These are phyloP conservation scores for Hypericum perforatum DNA, from an alignment of 345 rosid genomes.

Conservation along the genomic window DNA sequence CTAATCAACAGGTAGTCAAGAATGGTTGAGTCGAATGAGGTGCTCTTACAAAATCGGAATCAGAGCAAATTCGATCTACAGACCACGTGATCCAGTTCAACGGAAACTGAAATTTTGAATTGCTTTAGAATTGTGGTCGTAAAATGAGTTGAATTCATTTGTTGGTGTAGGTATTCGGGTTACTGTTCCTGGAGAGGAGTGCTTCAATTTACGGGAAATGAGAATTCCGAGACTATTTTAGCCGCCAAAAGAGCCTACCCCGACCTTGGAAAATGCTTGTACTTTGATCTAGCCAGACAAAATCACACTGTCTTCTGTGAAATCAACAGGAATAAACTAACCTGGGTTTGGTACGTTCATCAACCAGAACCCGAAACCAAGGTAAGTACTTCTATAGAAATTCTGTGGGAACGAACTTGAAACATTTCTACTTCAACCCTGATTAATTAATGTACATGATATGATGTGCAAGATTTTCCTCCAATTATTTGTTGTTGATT, in stretches of 20 bases:
- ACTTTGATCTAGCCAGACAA: conserved; percentile 39
- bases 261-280: conserved; percentile 61
- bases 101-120: neutral
- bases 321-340: conserved; percentile 43
- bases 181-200: conserved; percentile 85
- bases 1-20: too few species aligned
- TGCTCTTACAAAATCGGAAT: too few species aligned
- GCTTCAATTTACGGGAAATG: conserved; percentile 47
- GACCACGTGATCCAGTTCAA: too few species aligned
- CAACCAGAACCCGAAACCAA: conserved; percentile 59
- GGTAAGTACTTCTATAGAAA: conserved; percentile 21
- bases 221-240: conserved; percentile 33
- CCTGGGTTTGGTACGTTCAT: conserved; percentile 75
- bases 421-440: too few species aligned
- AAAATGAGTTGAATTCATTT: neutral
- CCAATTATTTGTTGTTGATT: neutral
- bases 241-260: conserved; percentile 45
- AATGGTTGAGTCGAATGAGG: too few species aligned
- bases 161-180: conserved; percentile 55
- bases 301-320: conserved; percentile 55
- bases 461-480: too few species aligned
- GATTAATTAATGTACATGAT: too few species aligned
- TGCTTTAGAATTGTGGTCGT: neutral
- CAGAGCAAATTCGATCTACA: too few species aligned
- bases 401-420: too few species aligned